phyloP scores from a whole-genome alignment of 352 stramenopile genomes.

The Phytopythium sindhum region DNA sequence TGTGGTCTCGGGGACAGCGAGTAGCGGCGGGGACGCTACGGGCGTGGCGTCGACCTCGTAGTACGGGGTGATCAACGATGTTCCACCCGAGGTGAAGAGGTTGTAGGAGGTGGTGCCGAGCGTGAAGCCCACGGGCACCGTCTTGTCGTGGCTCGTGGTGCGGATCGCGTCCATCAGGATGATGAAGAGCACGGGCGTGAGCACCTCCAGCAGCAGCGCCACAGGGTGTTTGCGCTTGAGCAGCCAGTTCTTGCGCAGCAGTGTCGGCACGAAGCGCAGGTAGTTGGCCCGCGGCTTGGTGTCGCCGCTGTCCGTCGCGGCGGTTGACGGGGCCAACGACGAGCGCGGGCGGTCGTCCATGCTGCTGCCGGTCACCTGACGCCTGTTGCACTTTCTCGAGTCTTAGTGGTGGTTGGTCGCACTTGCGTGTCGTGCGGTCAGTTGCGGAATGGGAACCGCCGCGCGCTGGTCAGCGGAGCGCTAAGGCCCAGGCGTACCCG shows the following conservation, averaged over 20 bases:
- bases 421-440: neutral
- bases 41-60: constrained; percentile 5
- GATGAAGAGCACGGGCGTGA: constrained; percentile 61
- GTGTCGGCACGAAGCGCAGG: constrained; percentile 44
- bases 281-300: constrained; percentile 5
- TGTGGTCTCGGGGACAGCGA: constrained; percentile 51
- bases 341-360: neutral
- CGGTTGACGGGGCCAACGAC: neutral
- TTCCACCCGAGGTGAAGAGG: constrained; percentile 36
- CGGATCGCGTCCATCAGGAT: constrained; percentile 56
- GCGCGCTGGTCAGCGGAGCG: neutral
- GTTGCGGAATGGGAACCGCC: neutral
- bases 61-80: constrained; percentile 25
- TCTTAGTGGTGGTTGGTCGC: too few species aligned
- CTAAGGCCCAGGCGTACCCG: too few species aligned
- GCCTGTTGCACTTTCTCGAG: too few species aligned
- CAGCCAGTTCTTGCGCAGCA: constrained; percentile 78
- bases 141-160: constrained; percentile 25
- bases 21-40: constrained; percentile 14
- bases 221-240: constrained; percentile 68
- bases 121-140: constrained; percentile 35
- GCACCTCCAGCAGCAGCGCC: constrained; percentile 48
- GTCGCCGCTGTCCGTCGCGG: neutral
- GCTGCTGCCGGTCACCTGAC: neutral
- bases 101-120: constrained; percentile 26